phyloP scores from a whole-genome alignment of 345 rosid genomes.

The Dipteronia dyeriana region DNA sequence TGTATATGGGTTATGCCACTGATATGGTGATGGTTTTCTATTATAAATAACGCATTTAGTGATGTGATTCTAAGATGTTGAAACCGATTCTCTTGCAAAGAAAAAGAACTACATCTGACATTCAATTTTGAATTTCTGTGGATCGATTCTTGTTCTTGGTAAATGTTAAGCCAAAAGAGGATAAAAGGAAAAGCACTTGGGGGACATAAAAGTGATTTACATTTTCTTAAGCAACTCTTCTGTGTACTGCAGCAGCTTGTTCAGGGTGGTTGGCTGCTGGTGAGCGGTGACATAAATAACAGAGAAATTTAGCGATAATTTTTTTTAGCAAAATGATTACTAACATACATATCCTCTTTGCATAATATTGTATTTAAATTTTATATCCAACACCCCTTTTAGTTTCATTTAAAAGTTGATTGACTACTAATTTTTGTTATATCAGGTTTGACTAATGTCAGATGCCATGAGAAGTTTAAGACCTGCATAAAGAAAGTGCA shows the following conservation, averaged over 20 bases:
- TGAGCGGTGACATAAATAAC: not conserved
- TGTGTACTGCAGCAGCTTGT: not conserved
- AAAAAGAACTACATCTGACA: not conserved
- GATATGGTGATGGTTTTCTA: not conserved
- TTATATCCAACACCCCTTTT: not conserved
- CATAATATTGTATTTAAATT: not conserved
- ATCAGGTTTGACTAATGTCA: conserved; percentile 57
- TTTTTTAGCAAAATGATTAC: no score
- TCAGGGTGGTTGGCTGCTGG: not conserved
- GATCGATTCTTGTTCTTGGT: not conserved
- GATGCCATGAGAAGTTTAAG: conserved; percentile 79
- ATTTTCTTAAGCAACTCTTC: not conserved
- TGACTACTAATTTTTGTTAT: not conserved
- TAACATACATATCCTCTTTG: not conserved
- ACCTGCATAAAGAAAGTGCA: conserved; percentile 64
- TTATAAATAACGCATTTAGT: not conserved
- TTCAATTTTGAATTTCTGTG: not conserved
- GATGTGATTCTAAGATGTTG: not conserved
- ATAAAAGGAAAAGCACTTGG: not conserved
- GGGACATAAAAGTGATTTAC: not conserved
- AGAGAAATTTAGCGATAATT: not conserved
- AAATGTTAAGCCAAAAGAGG: not conserved
- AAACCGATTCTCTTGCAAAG: not conserved
- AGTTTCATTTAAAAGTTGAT: not conserved
- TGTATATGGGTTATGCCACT: not conserved